phyloP scores from a whole-genome alignment of 2,329 filamentous ascomycete species.

The Sporothrix curviconia region DNA sequence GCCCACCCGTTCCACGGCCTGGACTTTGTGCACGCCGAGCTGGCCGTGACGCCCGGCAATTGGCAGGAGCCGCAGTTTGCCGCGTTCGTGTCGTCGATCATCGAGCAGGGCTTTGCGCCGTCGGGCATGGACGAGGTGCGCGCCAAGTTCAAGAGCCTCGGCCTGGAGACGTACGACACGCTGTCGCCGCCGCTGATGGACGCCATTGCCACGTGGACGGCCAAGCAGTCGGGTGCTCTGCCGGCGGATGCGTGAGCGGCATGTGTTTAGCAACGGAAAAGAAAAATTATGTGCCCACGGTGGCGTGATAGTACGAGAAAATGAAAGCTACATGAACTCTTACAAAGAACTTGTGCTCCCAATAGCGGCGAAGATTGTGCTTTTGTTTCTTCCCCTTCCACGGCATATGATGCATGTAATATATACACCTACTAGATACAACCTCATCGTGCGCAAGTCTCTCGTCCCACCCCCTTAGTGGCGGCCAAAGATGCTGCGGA shows the following conservation, averaged over 20 bases:
- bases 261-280: neutral
- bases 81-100: conserved; percentile 60
- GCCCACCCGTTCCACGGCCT: conserved; percentile 62
- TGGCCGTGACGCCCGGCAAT: conserved; percentile 44
- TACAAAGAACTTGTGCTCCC: too few species aligned
- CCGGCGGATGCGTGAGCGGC: conserved; percentile 16
- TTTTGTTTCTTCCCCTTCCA: too few species aligned
- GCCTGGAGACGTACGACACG: conserved; percentile 57
- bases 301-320: neutral
- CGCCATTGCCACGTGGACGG: conserved; percentile 48
- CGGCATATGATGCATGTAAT: too few species aligned
- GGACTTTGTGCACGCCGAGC: conserved; percentile 62
- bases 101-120: conserved; percentile 59
- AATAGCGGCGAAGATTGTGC: too few species aligned
- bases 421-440: too few species aligned
- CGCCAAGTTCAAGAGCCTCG: conserved; percentile 43
- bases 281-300: too few species aligned
- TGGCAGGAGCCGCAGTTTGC: conserved; percentile 69
- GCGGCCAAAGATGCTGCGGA: too few species aligned
- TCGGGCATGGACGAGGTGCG: conserved; percentile 49
- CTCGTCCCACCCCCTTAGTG: too few species aligned
- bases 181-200: conserved; percentile 60
- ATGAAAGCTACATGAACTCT: neutral
- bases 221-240: conserved; percentile 36
- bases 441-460: too few species aligned